Base-by-base conservation (phyloP, 2,329 filamentous ascomycete genomes). In the Tolypocladium endophyticum region DNA sequence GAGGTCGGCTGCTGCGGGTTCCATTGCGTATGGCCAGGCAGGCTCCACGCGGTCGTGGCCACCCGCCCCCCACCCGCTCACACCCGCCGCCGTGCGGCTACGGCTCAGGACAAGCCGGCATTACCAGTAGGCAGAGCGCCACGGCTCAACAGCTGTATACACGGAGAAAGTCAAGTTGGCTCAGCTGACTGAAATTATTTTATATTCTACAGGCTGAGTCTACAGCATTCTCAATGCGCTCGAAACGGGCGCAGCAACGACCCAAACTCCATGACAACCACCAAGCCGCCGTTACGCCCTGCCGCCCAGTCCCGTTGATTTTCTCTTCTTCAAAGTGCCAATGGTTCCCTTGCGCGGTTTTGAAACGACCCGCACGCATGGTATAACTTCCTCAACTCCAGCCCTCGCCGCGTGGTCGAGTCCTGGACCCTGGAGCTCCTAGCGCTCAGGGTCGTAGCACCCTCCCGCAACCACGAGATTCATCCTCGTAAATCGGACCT, bases 401-500 rank as follows among this genome's bases (percentile, higher is more conserved):
- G 25, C 12, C 8, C 25, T 33, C n/a, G 28, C 12, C 18, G 18
- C 12, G 16, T 25, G 47, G 36, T 52, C 39, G 30, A 35, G 18
- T 3, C 55, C n/a, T 20, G 52, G 55, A 35, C n/a, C 35, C 35
- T 56, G 14, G 30, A 33, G 55, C 35, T 52, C 23, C 69, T 74
- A 78, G 61, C 75, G 73, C 64, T 82, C 79, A 43, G 82, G 79
- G 58, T 85, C 80, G 66, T 85, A 87, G 68, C 83, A 87, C 30
- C 92, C 91, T 55, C 89, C 91, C 28, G 92, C 92, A 62, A 97
- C 80, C 16, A 97, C 88, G 64, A 97, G 74, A 71, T 99, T 99
- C 90, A 96, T 97, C 62, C 91, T 81, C 4, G 94, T 97, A 68
- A 97, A 97, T 69, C 88, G 85, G 58, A 96, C 92, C 75, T 93